Conservation (phyloP, 768 basidiomycete species). For the Hericium erinaceus region DNA sequence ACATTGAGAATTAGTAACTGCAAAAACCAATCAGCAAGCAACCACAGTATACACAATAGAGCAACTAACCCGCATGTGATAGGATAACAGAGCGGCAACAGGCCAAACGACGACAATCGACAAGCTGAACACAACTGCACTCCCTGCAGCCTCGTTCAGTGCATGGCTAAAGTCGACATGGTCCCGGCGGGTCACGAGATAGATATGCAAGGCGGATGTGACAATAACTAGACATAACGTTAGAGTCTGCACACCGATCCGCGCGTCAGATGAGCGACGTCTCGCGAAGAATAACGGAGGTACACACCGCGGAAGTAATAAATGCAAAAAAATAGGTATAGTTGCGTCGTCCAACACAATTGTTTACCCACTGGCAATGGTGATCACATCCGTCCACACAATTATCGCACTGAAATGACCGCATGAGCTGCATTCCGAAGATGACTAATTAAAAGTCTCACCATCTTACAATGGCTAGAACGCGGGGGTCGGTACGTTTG, state of each 20-base stretch:
- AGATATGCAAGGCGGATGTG: slow-evolving; percentile 79
- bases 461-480: slow-evolving; percentile 94
- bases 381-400: slow-evolving; percentile 96
- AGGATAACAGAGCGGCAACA: slow-evolving; percentile 65
- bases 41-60: not conserved
- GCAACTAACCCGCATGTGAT: slow-evolving; percentile 73
- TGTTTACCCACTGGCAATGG: slow-evolving; percentile 89
- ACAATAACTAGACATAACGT: slow-evolving; percentile 68
- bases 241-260: slow-evolving; percentile 39
- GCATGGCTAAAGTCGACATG: slow-evolving; percentile 39
- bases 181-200: slow-evolving; percentile 47
- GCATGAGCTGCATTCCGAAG: not conserved
- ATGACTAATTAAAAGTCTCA: slow-evolving; percentile 23
- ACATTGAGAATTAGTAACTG: slow-evolving; percentile 78
- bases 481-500: slow-evolving; percentile 87
- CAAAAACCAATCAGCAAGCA: slow-evolving; percentile 5
- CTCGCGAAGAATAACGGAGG: slow-evolving; percentile 3
- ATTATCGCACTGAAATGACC: slow-evolving; percentile 71
- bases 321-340: slow-evolving; percentile 90
- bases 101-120: slow-evolving; percentile 75
- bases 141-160: slow-evolving; percentile 51
- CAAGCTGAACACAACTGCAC: slow-evolving; percentile 71
- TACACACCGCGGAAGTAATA: slow-evolving; percentile 64
- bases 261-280: slow-evolving; percentile 7
- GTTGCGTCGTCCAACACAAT: slow-evolving; percentile 91